Conservation (phyloP, 352 stramenopile genomes). For the Phytophthora agathidicida region DNA sequence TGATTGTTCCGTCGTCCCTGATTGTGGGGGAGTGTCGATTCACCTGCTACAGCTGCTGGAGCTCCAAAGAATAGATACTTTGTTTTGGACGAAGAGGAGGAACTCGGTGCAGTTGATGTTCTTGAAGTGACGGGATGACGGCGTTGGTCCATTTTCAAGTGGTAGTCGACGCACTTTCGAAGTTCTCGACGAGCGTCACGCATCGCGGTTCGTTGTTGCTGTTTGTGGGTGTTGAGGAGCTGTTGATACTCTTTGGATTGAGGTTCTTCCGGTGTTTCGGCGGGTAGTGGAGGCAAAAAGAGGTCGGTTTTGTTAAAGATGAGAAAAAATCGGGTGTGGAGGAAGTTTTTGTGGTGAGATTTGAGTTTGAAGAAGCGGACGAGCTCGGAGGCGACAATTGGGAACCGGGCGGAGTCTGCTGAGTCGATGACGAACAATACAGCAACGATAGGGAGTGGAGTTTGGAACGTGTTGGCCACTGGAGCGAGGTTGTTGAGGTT, state of each 20-base stretch:
- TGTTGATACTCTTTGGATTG: conserved; percentile 32
- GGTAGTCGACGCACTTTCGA: conserved; percentile 54
- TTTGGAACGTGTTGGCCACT: conserved; percentile 11
- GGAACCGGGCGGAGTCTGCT: conserved; percentile 52
- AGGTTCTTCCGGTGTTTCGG: conserved; percentile 20
- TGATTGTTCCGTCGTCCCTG: conserved; percentile 1
- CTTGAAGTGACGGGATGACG: conserved; percentile 29
- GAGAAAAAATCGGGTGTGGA: conserved; percentile 48
- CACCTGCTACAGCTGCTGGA: conserved; percentile 5
- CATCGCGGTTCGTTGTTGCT: conserved; percentile 36
- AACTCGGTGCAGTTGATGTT: conserved; percentile 5
- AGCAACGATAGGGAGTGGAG: conserved; percentile 40
- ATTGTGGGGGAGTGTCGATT: conserved; percentile 1
- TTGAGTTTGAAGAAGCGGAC: conserved; percentile 51
- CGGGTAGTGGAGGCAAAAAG: conserved; percentile 9
- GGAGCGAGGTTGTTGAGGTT: conserved; percentile 29
- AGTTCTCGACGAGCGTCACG: conserved; percentile 51
- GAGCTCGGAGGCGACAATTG: conserved; percentile 55
- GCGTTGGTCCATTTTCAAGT: conserved; percentile 49
- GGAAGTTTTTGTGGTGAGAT: conserved; percentile 31
- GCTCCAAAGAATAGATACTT: conserved; percentile 12
- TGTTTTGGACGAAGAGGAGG: conserved; percentile 7
- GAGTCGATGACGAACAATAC: conserved; percentile 63
- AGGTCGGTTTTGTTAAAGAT: conserved; percentile 68
- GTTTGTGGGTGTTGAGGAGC: conserved; percentile 21